Conservation (phyloP, 495 filamentous ascomycete species). For the Talaromyces ruber region DNA sequence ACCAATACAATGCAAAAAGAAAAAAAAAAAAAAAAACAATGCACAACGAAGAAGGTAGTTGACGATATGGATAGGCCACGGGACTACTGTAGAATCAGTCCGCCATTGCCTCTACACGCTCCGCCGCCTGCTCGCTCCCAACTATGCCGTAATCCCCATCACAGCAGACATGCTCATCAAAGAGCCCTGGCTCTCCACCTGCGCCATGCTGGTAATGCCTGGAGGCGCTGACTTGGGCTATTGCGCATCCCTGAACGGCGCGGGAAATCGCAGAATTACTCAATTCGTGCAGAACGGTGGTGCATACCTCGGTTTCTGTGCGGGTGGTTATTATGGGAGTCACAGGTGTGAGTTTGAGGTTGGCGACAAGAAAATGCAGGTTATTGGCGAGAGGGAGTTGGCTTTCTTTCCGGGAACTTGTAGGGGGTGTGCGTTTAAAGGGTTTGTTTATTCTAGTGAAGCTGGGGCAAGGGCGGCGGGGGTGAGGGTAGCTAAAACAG, state of each 20-base stretch:
- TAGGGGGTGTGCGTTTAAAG: constrained; percentile 77
- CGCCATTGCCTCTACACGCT: constrained; percentile 84
- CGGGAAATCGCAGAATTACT: constrained; percentile 73
- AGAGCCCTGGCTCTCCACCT: constrained; percentile 85
- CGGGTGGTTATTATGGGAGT: constrained; percentile 87
- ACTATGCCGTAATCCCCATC: constrained; percentile 87
- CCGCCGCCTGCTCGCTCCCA: constrained; percentile 79
- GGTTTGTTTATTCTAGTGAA: constrained; percentile 90
- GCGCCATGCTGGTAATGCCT: constrained; percentile 83
- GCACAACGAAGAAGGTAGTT: too few species aligned
- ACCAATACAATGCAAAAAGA: not conserved
- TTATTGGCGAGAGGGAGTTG: constrained; percentile 78
- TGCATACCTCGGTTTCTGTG: constrained; percentile 82
- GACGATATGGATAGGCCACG: constrained; percentile 49
- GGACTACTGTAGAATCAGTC: constrained; percentile 79
- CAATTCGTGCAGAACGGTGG: constrained; percentile 85
- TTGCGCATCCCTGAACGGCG: constrained; percentile 78
- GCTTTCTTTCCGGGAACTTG: constrained; percentile 82
- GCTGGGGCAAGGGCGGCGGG: constrained; percentile 67
- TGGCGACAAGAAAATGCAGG: constrained; percentile 70
- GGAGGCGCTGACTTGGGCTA: constrained; percentile 94
- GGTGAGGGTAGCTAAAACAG: constrained; percentile 54
- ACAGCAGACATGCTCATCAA: constrained; percentile 71
- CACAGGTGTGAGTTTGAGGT: constrained; percentile 84
- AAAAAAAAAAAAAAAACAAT: constrained; percentile 8